A percentile compares a stretch with the other conserved stretches of the same genome.
These are phyloP conservation scores for Botrytis hyacinthi DNA, from an alignment of 2,329 filamentous ascomycete species.

Conservation along the genomic window DNA sequence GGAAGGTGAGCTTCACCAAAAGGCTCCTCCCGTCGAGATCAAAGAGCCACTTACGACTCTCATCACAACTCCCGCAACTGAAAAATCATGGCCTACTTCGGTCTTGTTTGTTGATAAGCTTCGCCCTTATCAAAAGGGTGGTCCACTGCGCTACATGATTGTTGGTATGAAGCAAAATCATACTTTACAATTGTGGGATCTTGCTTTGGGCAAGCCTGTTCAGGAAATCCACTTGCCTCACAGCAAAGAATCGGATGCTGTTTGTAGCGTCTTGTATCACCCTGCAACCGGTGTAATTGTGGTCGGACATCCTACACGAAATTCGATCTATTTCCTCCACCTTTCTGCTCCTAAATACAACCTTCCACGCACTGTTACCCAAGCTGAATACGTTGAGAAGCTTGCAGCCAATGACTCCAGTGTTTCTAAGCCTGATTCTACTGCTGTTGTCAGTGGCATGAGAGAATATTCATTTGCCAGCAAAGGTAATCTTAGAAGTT, in stretches of 20 bases:
- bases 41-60: slow-evolving; percentile 84
- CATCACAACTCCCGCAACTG: slow-evolving; percentile 78
- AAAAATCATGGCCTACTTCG: slow-evolving; percentile 96
- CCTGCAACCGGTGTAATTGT: slow-evolving; percentile 88
- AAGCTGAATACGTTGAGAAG: slow-evolving; percentile 82
- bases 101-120: slow-evolving; percentile 95
- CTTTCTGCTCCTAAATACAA: slow-evolving; percentile 92
- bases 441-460: slow-evolving; percentile 94
- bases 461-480: slow-evolving; percentile 90
- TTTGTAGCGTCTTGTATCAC: slow-evolving; percentile 95
- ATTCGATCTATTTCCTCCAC: slow-evolving; percentile 96
- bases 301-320: slow-evolving; percentile 92
- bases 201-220: slow-evolving; percentile 89
- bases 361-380: slow-evolving; percentile 71
- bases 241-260: slow-evolving; percentile 93
- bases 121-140: slow-evolving; percentile 85
- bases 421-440: slow-evolving; percentile 85
- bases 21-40: slow-evolving; percentile 60
- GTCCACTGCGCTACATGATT: slow-evolving; percentile 90
- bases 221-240: slow-evolving; percentile 97
- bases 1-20: slow-evolving; percentile 24
- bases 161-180: slow-evolving; percentile 99
- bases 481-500: slow-evolving; percentile 81
- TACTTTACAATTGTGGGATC: slow-evolving; percentile 96
- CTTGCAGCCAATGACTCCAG: slow-evolving; percentile 69